Conservation (phyloP, 345 rosid species). For the Eutrema heterophyllum region DNA sequence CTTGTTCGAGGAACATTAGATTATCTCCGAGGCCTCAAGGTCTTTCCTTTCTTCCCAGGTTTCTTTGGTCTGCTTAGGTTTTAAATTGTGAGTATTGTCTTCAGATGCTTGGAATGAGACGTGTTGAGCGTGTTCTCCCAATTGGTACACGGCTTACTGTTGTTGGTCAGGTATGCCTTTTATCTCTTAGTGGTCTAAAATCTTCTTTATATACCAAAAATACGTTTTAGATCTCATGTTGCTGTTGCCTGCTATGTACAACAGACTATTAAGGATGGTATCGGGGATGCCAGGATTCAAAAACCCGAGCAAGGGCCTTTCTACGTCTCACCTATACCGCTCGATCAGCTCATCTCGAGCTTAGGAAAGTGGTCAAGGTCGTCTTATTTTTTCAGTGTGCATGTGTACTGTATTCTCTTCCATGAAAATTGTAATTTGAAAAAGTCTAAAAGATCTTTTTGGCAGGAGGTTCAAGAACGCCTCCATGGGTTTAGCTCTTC, state of each 20-base stretch:
- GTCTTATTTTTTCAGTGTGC: not conserved
- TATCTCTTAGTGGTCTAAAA: not conserved
- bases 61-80: not conserved
- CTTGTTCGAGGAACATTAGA: constrained; percentile 61
- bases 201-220: not conserved
- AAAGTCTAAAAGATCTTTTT: not conserved
- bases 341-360: constrained; percentile 67
- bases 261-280: constrained; percentile 78
- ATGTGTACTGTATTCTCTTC: not conserved
- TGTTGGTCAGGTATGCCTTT: constrained; percentile 71
- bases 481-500: constrained; percentile 57
- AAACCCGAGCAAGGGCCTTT: constrained; percentile 80
- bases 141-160: constrained; percentile 66
- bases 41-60: constrained; percentile 19
- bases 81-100: constrained; percentile 3
- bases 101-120: constrained; percentile 91
- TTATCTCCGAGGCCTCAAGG: constrained; percentile 86
- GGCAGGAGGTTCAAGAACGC: constrained; percentile 70
- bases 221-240: not conserved
- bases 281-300: constrained; percentile 67
- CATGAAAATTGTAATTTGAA: not conserved
- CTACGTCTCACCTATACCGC: constrained; percentile 58
- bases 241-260: constrained; percentile 17
- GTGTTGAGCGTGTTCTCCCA: constrained; percentile 75
- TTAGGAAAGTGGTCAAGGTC: constrained; percentile 89